Evolutionary conservation across 2,329 filamentous ascomycete species (phyloP).

Genomic region (Stagonosporopsis rhizophila): DNA sequence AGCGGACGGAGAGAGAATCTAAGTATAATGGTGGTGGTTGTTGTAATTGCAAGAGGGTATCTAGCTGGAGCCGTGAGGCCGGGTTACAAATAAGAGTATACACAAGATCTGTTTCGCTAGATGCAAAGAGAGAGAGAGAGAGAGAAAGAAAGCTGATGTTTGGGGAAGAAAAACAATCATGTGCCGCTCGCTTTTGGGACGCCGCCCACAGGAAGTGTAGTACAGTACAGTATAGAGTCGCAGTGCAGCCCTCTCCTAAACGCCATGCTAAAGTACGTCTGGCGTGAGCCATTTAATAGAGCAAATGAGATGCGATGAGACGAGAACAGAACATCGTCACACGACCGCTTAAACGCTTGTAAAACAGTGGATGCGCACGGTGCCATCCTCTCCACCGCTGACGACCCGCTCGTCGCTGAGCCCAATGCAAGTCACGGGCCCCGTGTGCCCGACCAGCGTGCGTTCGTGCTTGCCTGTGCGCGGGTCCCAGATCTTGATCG

Average conservation of each 20-base stretch:
- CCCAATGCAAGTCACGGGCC: slow-evolving; percentile 91
- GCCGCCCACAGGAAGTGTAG: slow-evolving; percentile 9
- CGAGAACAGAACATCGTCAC: background rate
- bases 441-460: slow-evolving; percentile 88
- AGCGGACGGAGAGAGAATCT: too few relatives aligned
- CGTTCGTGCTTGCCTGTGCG: slow-evolving; percentile 88
- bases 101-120: background rate
- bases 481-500: slow-evolving; percentile 96
- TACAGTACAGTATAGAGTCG: background rate
- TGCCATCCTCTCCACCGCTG: slow-evolving; percentile 91
- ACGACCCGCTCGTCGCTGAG: slow-evolving; percentile 89
- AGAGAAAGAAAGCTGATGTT: too few relatives aligned
- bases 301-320: too few relatives aligned
- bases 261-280: slow-evolving; percentile 13
- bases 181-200: slow-evolving; percentile 10
- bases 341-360: slow-evolving; percentile 14
- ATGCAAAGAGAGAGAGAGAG: too few relatives aligned
- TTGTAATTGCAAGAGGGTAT: slow-evolving; percentile 17
- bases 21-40: too few relatives aligned
- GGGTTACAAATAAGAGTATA: background rate
- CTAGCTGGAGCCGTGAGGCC: slow-evolving; percentile 11
- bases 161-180: background rate
- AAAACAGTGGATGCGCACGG: slow-evolving; percentile 71
- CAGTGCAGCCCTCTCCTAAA: slow-evolving; percentile 1
- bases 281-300: slow-evolving; percentile 1